Conservation (phyloP, 2,329 filamentous ascomycete genomes). For the Fusarium hainanense region DNA sequence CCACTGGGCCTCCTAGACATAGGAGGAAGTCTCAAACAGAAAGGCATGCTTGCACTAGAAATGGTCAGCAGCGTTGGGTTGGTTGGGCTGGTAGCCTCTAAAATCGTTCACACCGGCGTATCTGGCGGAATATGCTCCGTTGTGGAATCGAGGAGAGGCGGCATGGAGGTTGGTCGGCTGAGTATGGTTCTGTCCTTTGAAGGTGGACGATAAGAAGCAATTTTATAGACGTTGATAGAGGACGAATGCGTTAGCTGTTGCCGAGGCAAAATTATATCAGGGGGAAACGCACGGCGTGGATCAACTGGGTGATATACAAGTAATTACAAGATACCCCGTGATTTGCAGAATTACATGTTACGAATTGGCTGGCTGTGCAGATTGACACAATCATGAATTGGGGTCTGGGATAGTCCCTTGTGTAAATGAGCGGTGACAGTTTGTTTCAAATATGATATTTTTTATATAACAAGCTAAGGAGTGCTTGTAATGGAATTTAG, state of each 20-base stretch:
- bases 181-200: conserved; percentile 40
- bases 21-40: conserved; percentile 71
- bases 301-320: conserved; percentile 9
- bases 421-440: not conserved
- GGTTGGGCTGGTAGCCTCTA: conserved; percentile 76
- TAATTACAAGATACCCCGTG: conserved; percentile 41
- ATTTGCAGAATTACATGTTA: conserved; percentile 8
- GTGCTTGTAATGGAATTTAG: not conserved
- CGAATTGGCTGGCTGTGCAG: not conserved
- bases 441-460: not conserved
- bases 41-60: conserved; percentile 76
- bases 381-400: not conserved
- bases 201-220: not conserved
- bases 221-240: not conserved
- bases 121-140: conserved; percentile 36
- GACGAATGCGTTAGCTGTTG: not conserved
- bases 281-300: not conserved
- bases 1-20: conserved; percentile 82
- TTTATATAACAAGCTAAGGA: not conserved
- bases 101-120: conserved; percentile 57
- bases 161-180: conserved; percentile 38
- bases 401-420: not conserved
- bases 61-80: conserved; percentile 79
- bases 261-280: not conserved
- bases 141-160: conserved; percentile 25